phyloP scores from a whole-genome alignment of 352 stramenopile genomes.

The Thalassiosira mediterranea region DNA sequence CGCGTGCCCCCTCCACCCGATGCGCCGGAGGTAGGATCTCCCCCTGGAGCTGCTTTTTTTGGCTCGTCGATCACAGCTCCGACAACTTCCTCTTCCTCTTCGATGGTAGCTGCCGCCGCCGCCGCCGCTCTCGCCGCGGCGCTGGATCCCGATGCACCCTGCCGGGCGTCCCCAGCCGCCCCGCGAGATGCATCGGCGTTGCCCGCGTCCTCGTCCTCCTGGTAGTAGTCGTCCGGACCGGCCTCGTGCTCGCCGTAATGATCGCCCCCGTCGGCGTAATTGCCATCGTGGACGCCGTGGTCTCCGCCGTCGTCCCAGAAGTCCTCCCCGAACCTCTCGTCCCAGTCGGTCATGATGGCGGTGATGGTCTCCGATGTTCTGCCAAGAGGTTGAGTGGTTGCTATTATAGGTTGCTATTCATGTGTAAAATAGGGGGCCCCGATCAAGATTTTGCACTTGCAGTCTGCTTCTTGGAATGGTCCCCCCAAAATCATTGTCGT shows the following conservation, averaged over 20 bases:
- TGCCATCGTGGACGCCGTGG: neutral
- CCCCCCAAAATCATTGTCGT: no score
- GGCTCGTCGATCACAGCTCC: neutral
- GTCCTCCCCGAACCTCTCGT: conserved; percentile 42
- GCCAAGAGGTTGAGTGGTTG: no score
- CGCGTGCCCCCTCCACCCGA: neutral
- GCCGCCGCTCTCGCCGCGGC: no score
- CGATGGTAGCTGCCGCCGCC: neutral
- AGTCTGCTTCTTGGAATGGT: no score
- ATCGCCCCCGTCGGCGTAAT: conserved; percentile 5
- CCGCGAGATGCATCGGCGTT: neutral
- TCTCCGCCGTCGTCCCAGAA: conserved; percentile 44
- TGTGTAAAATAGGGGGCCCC: no score
- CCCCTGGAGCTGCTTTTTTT: neutral
- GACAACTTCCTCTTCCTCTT: conserved; percentile 13
- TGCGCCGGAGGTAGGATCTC: neutral
- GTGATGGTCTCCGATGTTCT: conserved; percentile 4
- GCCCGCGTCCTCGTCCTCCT: neutral
- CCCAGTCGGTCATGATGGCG: conserved; percentile 33
- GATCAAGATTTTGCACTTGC: no score
- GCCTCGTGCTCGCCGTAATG: no score
- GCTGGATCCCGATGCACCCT: no score
- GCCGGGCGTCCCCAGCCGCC: no score
- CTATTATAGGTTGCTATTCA: no score
- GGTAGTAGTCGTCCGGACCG: neutral